These are phyloP conservation scores for Hypocreales sp. DNA, from an alignment of 2,329 filamentous ascomycete species.

Conservation along the genomic window DNA sequence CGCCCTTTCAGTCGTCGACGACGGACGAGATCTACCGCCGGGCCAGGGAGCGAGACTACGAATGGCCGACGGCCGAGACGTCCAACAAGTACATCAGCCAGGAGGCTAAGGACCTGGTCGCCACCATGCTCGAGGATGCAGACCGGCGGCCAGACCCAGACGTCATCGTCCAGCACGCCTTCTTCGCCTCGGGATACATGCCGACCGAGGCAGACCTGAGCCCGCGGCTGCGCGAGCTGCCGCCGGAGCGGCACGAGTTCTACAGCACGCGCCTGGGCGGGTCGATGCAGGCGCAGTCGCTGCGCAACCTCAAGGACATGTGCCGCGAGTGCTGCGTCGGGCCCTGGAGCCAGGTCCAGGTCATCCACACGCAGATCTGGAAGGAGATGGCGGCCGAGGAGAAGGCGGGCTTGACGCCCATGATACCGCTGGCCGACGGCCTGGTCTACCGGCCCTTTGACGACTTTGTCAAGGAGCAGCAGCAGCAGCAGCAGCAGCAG, in stretches of 20 bases:
- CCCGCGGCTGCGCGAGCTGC: constrained; percentile 36
- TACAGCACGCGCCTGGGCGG: constrained; percentile 31
- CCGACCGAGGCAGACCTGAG: constrained; percentile 46
- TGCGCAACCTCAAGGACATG: constrained; percentile 38
- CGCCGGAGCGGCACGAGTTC: constrained; percentile 43
- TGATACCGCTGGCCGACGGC: constrained; percentile 44
- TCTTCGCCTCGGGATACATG: constrained; percentile 65
- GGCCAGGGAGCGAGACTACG: constrained; percentile 57
- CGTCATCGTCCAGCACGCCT: constrained; percentile 62
- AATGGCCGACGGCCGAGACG: constrained; percentile 56
- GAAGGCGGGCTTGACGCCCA: constrained; percentile 46
- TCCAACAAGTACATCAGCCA: constrained; percentile 55
- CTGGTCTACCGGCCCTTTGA: constrained; percentile 51
- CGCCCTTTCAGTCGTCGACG: constrained; percentile 86
- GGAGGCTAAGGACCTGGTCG: constrained; percentile 65
- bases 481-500: no score
- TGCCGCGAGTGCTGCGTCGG: constrained; percentile 44
- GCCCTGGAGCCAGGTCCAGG: constrained; percentile 30
- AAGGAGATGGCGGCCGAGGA: constrained; percentile 55
- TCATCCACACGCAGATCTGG: constrained; percentile 41
- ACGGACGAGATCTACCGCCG: constrained; percentile 73
- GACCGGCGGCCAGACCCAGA: constrained; percentile 63
- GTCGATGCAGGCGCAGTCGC: constrained; percentile 28
- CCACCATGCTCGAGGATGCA: constrained; percentile 59
- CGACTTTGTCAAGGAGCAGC: constrained; percentile 41